Evolutionary conservation across 2,329 filamentous ascomycete species (phyloP), one percentile per base, ranked within the genome.

Genomic region (Fusarium sp.): DNA sequence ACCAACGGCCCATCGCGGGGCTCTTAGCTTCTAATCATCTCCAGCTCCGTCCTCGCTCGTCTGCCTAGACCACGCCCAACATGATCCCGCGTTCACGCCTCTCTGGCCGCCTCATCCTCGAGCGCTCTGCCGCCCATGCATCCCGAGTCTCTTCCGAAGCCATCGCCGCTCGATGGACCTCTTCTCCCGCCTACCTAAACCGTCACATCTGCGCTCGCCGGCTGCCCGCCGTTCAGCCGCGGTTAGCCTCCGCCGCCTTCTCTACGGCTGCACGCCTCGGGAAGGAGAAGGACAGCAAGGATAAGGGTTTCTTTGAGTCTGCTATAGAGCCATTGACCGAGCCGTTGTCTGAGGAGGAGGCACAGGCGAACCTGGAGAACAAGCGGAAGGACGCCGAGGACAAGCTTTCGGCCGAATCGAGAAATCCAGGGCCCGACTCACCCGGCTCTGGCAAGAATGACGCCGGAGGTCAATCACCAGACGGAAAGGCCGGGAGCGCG

Each of bases 401-500:
- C 68, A 85, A 86, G 38, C 86, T 89, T 33, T 83, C 86, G 52
- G 84, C 82, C 71, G 86, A 87, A 75, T 82, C 85, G 47, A 87
- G 86, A 70, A 82, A 79, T 32, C 82, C 84, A 32, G 81, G 79
- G 54, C 80, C 85, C 12, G 84, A 88, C 80, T 70, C 82, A 80
- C 61, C 79, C 62, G 82, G 87, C 3, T 85, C 89, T 33, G 82
- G 86, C 30, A 87, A 87, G 76, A 82, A 83, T 37, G 84, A 85
- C 56, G 83, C 79, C 73, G 82, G 67, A 61, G 77, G 47, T 40
- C 75, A 84, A 66, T 70, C 78, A 4, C 81, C 78, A 81, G 90
- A 93, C 79, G 88, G 86, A 61, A 91, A 90, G 77, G 86, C 86
- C 9, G 82, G 81, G 17, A 90, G 90, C 77, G 87, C 91, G 57